Base-by-base conservation (phyloP, 306 rosid genomes). In the Hippophae rhamnoides region DNA sequence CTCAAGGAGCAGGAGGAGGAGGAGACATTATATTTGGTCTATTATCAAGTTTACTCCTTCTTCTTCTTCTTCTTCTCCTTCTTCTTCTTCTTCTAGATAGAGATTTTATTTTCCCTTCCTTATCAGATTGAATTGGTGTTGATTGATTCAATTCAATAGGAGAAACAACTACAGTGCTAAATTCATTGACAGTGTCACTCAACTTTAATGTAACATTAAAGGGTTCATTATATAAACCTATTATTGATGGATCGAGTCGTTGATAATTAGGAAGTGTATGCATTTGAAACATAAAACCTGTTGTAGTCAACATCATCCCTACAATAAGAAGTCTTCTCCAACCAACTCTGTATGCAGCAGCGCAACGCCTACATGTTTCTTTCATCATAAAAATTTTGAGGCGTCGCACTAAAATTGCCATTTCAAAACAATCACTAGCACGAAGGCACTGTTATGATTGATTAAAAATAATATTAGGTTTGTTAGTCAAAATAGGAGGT, bases 281-380 rank as follows among this genome's bases (percentile, higher is more conserved):
- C 73, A 75, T 70, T 77, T 87, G 89, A 70, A 88, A 65, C 58
- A 69, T 52, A 42, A 75, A 65, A 42, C 87, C 84, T 53, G 78
- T 76, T 46, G 70, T 47, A 10, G 89, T 78, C 70, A 92, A 61
- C 57, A 79, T 10, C 52, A 82, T 74, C 40, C 78, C 84, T 13
- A 69, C 57, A 51, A 72, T 52, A 64, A 74, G 56, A 43, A 92
- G 49, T 71, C 69, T 85, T 66, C 78, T 74, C 96, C 89, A 74
- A 71, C 69, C 76, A 57, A 83, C 62, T 77, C 60, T 81, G 74
- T 78, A 66, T 10, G 84, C 68, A 3, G 38, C 38, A 31, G 71
- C 67, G 40, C 70, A 74, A 46, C 69, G 62, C 83, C 78, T 69
- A 41, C 67, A 48, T 7, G 78, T 52, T 63, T 81, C 85, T 58